Base-by-base conservation (phyloP, 2,329 filamentous ascomycete genomes). In the Aspergillus bombycis region DNA sequence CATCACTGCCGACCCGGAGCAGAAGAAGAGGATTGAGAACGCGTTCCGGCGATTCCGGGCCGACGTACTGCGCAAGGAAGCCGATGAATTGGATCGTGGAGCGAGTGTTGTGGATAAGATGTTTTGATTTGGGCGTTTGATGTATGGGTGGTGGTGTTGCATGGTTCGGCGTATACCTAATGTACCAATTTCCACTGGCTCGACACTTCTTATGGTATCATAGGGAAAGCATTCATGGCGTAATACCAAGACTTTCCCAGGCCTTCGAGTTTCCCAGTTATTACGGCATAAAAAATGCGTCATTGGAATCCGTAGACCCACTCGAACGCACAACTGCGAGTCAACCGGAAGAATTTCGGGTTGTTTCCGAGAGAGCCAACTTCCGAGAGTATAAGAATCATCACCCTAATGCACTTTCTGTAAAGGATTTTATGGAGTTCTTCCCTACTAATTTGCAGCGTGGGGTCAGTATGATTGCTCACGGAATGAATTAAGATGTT, bases 21-120 rank as follows among this genome's bases (percentile, higher is more conserved):
- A 81, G 19, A 81, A 79, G 66, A 77, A 80, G 68, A 80, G 88
- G 66, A 87, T 91, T 60, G 86, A 90, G 76, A 83, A 76, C 58
- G 89, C 89, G 0, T 91, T 89, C 65, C 81, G 84, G 67, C 82
- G 80, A 61, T 90, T 90, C 73, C 83, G 83, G 62, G 86, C 86
- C 0, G 89, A 91, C 77, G 82, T 85, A n/a, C 72, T 91, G 70
- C 83, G 85, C 69, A 82, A 81, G 65, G 82, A 91, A 77, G 84
- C 88, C 11, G 79, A 86, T 67, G 71, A 77, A 30, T 67, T 91
- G 63, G 87, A 90, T 65, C 76, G 73, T 0, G 75, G 73, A 1
- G 67, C 74, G 23, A 72, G 67, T 45, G 68, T 73, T 7, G 65
- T 65, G 16, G 71, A 71, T 1, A 67, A 74, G 55, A 68, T 76